Percentiles rank a stretch among this genome's conserved stretches.
Evolutionary conservation across 371 early-diverging fungal species (phyloP).

Genomic region (Mortierella sp.): DNA sequence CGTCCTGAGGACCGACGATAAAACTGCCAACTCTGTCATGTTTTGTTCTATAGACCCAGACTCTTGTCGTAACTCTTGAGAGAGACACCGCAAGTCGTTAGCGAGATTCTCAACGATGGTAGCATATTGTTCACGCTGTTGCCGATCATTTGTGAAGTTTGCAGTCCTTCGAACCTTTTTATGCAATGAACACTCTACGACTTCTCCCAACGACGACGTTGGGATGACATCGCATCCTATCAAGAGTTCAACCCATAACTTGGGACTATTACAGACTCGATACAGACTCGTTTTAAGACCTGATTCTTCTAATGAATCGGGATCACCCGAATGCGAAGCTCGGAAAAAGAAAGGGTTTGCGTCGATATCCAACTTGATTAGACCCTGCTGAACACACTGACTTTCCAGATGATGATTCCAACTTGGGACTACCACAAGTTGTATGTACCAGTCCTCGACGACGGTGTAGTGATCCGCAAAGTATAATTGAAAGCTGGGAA

Average conservation of each 20-base stretch:
- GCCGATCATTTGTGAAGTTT: neutral
- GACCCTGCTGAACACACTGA: constrained; percentile 1
- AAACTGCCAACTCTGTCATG: neutral
- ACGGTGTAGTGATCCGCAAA: constrained; percentile 20
- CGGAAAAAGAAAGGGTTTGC: neutral
- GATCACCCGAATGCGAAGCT: neutral
- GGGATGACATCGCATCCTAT: too few relatives aligned
- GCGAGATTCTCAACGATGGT: neutral
- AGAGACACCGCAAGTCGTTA: neutral
- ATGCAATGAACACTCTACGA: neutral
- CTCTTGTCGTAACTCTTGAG: neutral
- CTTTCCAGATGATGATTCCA: constrained; percentile 8
- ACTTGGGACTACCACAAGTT: constrained; percentile 19
- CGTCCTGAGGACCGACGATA: too few relatives aligned
- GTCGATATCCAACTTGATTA: neutral
- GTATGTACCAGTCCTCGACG: constrained; percentile 19
- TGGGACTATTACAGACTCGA: too few relatives aligned
- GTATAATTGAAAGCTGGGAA: constrained; percentile 1
- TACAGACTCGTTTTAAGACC: too few relatives aligned
- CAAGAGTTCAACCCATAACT: too few relatives aligned
- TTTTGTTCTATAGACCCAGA: neutral
- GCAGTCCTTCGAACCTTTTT: neutral
- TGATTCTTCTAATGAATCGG: too few relatives aligned
- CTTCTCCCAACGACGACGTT: neutral
- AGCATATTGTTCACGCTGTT: too few relatives aligned